A percentile compares a stretch with the other conserved stretches of the same genome.
Evolutionary conservation across 2,329 filamentous ascomycete species (phyloP).

Genomic region (Phialophora tarda): DNA sequence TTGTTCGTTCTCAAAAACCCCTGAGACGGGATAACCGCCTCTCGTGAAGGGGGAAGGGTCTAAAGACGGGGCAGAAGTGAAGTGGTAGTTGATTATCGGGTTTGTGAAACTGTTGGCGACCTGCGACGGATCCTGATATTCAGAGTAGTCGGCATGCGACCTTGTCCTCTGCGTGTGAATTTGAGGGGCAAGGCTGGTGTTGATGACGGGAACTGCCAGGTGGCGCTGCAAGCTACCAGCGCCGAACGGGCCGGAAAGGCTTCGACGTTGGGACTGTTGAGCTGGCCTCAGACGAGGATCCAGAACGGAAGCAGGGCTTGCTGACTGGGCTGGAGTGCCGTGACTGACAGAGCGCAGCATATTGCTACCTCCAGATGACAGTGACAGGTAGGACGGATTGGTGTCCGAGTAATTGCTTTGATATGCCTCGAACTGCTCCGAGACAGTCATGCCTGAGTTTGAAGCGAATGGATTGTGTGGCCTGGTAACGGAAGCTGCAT

Average conservation of each 20-base stretch:
- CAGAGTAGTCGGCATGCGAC: conserved; percentile 18
- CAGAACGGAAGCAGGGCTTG: neutral
- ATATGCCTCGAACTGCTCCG: neutral
- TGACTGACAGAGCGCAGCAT: conserved; percentile 17
- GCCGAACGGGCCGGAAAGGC: conserved; percentile 4
- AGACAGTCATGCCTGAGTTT: conserved; percentile 1
- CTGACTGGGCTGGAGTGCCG: neutral
- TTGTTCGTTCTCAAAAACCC: conserved; percentile 5
- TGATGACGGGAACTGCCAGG: neutral
- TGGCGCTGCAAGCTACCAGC: neutral
- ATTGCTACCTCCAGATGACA: neutral
- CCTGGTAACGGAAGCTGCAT: conserved; percentile 8
- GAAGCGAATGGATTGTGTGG: conserved; percentile 5
- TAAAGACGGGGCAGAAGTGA: neutral
- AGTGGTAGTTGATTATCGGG: conserved; percentile 7
- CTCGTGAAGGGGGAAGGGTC: neutral
- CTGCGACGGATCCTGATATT: conserved; percentile 10
- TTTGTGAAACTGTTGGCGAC: conserved; percentile 4
- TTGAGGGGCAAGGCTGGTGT: conserved; percentile 1
- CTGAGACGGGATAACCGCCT: neutral
- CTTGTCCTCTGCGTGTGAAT: conserved; percentile 16
- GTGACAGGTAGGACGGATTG: neutral
- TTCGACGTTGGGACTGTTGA: neutral
- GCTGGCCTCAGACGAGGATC: neutral
- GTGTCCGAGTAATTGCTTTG: conserved; percentile 14